Evolutionary conservation across 2,329 filamentous ascomycete genomes (phyloP), one percentile per base, ranked within the genome.

Genomic region (Neodidymelliopsis sp.): DNA sequence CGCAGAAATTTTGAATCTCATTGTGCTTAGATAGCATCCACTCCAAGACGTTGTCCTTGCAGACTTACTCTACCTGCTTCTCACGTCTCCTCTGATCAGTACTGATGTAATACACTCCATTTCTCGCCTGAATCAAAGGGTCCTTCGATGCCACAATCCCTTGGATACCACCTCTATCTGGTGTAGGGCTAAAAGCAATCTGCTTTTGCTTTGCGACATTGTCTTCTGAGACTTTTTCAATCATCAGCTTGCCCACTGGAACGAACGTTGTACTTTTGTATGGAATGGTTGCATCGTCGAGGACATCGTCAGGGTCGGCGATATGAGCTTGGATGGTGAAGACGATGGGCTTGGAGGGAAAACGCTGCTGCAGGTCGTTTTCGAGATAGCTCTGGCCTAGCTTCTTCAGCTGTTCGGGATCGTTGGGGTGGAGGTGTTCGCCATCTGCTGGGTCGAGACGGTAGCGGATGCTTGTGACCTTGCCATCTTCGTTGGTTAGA

Each of bases 131-230:
- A 9, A 52, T 52, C 11, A 52, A n/a, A 2, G 49, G 49, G 27
- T 52, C 49, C 4, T 29, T 18, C n/a, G 37, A 47, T 6, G 43
- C 37, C 4, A 13, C 19, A 22, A 52, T 52, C 13, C 49, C 49
- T 8, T 39, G 12, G 6, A 52, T 34, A 1, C 49, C 49, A 18
- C 49, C 22, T n/a, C 27, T 25, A 25, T 52, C 49, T 6, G 49
- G 49, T 18, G 38, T 39, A 10, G 49, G 49, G 35, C 49, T 52
- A 11, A 52, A 52, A 8, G 49, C 42, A 30, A 52, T 52, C 13
- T 52, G 49, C 24, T 52, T 37, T 22, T 52, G 49, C 28, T 33
- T 43, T 22, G 33, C 33, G 19, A 35, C 42, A n/a, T 52, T 52
- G 16, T 52, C 37, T 2, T 52, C 38, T 5, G 33, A 31, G 6